Conservation (phyloP, 129 eudicot genomes). For the Kitagawia praeruptora region DNA sequence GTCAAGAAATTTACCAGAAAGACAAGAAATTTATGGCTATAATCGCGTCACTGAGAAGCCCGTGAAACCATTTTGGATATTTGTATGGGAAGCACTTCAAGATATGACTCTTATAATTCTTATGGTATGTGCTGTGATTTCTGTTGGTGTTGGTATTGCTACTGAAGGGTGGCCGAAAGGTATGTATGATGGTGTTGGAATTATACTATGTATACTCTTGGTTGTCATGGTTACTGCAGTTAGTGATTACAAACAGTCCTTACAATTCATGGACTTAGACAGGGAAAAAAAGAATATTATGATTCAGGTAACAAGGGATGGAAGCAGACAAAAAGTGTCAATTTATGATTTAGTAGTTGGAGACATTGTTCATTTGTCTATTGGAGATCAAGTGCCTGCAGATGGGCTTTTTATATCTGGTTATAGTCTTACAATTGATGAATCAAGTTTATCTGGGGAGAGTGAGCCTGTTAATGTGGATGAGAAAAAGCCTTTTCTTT, state of each 20-base stretch:
- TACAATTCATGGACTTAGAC: slow-evolving; percentile 65
- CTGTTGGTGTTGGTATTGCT: slow-evolving; percentile 79
- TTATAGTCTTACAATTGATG: slow-evolving; percentile 57
- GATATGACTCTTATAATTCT: slow-evolving; percentile 72
- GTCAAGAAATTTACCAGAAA: slow-evolving; percentile 24
- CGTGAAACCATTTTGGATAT: slow-evolving; percentile 56
- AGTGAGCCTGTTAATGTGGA: slow-evolving; percentile 57
- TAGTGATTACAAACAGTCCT: slow-evolving; percentile 81
- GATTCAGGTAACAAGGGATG: slow-evolving; percentile 66
- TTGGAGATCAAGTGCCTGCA: slow-evolving; percentile 91
- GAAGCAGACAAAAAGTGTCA: slow-evolving; percentile 50
- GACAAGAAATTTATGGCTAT: slow-evolving; percentile 57
- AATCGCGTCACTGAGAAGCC: slow-evolving; percentile 64
- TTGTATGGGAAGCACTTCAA: slow-evolving; percentile 85
- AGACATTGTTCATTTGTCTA: slow-evolving; percentile 60
- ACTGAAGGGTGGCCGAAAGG: slow-evolving; percentile 93
- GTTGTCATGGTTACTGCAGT: slow-evolving; percentile 76
- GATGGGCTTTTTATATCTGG: slow-evolving; percentile 78
- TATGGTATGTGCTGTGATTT: slow-evolving; percentile 71
- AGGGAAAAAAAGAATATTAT: slow-evolving; percentile 57
- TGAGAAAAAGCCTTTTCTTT: slow-evolving; percentile 46
- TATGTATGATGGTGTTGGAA: slow-evolving; percentile 78
- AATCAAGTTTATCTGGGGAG: slow-evolving; percentile 82
- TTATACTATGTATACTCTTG: slow-evolving; percentile 54
- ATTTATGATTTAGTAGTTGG: slow-evolving; percentile 82